Conservation (phyloP, 2,329 filamentous ascomycete genomes). For the Epichloe festucae region DNA sequence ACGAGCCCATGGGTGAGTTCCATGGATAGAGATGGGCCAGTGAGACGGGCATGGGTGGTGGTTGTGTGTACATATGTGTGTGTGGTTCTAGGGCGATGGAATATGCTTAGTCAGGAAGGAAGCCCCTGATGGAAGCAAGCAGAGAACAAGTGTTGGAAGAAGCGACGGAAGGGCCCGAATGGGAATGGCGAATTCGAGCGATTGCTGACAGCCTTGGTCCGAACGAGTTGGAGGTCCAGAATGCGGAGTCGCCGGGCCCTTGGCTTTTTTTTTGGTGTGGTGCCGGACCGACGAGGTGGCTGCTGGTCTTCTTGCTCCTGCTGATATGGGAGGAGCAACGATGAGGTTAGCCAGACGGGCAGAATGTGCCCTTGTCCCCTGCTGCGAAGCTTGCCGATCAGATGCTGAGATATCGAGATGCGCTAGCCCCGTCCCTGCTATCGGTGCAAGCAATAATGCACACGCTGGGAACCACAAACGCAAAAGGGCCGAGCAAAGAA, state of each 20-base stretch:
- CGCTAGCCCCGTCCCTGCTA: neutral
- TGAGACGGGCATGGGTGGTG: conserved; percentile 5
- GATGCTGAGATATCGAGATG: neutral
- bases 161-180: neutral
- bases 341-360: neutral
- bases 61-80: neutral
- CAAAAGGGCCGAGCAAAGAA: neutral
- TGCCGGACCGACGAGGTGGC: neutral
- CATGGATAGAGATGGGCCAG: conserved; percentile 1
- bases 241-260: conserved; percentile 5
- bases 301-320: neutral
- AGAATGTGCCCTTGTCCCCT: neutral
- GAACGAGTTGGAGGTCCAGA: neutral
- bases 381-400: neutral
- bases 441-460: neutral
- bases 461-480: neutral
- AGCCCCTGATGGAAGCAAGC: conserved; percentile 3
- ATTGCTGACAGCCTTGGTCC: neutral
- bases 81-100: neutral
- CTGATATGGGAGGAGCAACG: neutral
- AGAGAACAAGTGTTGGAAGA: neutral
- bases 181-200: neutral
- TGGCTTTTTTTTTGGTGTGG: neutral
- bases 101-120: conserved; percentile 2
- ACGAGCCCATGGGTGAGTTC: neutral